phyloP scores from a whole-genome alignment of 352 stramenopile species.

The Blastocystis sp. region DNA sequence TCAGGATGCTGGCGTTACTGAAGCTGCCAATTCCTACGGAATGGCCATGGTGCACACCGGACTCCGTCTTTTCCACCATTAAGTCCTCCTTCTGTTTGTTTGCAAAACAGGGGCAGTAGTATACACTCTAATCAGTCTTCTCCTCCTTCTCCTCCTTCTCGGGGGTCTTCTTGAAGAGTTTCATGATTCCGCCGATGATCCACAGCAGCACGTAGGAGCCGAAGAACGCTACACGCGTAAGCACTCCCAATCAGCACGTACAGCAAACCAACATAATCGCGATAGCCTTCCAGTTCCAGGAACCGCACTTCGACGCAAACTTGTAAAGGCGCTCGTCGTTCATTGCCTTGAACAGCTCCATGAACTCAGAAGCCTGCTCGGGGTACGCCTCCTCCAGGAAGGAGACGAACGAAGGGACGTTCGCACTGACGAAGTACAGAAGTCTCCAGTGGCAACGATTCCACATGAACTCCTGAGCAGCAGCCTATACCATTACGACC shows the following conservation, averaged over 20 bases:
- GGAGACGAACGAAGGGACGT: not conserved
- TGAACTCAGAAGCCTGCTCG: not conserved
- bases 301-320: slow-evolving; percentile 1
- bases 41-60: slow-evolving; percentile 98
- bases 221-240: not conserved
- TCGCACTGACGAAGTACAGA: not conserved
- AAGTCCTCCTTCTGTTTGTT: slow-evolving; percentile 71
- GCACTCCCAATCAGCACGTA: not conserved
- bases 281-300: slow-evolving; percentile 7
- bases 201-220: slow-evolving; percentile 29
- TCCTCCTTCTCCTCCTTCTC: not conserved
- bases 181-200: slow-evolving; percentile 38
- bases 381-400: not conserved
- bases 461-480: slow-evolving; percentile 28
- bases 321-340: slow-evolving; percentile 8
- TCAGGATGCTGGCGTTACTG: slow-evolving; percentile 84
- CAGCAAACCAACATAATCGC: slow-evolving; percentile 16
- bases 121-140: not conserved
- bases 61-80: slow-evolving; percentile 98
- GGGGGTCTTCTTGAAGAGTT: not conserved
- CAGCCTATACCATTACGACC: not conserved
- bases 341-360: not conserved
- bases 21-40: slow-evolving; percentile 92
- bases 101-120: not conserved
- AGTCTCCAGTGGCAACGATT: slow-evolving; percentile 44